Conservation (phyloP, 1,284 basidiomycete species). For the Microbotryum intermedium region DNA sequence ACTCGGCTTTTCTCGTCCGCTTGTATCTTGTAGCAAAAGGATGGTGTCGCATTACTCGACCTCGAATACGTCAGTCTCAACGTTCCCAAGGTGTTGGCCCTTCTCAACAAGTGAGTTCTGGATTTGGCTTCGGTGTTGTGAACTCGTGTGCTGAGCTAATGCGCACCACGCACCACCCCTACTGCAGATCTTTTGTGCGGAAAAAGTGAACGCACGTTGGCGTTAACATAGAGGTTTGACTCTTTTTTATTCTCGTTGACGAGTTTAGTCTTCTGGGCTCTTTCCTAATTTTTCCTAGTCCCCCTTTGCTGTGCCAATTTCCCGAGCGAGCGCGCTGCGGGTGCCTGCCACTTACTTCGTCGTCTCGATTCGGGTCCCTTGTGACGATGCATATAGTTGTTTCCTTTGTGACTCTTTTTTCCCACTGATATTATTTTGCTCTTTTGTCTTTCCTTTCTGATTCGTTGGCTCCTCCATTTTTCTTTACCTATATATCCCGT, state of each 20-base stretch:
- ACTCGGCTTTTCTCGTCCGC: no score
- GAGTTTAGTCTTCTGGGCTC: no score
- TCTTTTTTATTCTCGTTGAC: no score
- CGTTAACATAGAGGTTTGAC: no score
- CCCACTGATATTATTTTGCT: not conserved
- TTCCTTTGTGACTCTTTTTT: not conserved
- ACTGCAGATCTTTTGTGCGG: constrained; percentile 22
- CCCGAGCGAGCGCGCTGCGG: no score
- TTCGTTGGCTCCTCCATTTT: not conserved
- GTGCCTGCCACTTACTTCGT: no score
- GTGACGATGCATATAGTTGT: not conserved
- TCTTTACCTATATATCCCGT: not conserved
- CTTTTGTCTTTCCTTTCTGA: not conserved
- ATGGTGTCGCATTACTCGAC: constrained; percentile 90
- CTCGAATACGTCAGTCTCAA: constrained; percentile 96
- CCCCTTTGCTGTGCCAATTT: not conserved
- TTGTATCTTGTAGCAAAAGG: constrained; percentile 68
- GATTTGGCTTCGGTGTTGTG: no score
- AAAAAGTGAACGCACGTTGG: constrained; percentile 7
- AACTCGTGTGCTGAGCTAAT: not conserved
- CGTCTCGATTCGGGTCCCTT: no score
- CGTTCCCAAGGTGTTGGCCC: constrained; percentile 81
- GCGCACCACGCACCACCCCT: no score
- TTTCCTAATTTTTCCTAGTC: not conserved
- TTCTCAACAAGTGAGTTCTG: constrained; percentile 39